Evolutionary conservation across 208 protist species (phyloP), one percentile per base, ranked within the genome.

Genomic region (Acanthamoeba comandoni): DNA sequence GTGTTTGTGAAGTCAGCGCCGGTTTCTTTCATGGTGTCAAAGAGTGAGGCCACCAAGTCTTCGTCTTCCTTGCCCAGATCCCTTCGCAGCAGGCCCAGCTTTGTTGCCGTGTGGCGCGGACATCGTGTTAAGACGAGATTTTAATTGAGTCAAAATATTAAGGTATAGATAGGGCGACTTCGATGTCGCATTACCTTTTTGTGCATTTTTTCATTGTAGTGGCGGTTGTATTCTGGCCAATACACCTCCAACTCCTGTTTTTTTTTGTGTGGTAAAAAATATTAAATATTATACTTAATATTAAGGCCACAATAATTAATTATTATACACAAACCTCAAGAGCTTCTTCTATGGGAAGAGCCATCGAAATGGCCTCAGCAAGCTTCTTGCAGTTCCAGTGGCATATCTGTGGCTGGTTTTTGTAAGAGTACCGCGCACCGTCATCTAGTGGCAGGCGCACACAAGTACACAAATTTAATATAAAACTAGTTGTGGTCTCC

Each of bases 371-470:
- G 13, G 90, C 90, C 0, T 90, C 75, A 12, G 57, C 90, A n/a
- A 92, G 58, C 49, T 92, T 92, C 64, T 64, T n/a, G 22, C 52
- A 77, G 64, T 92, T 92, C 90, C 90, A 92, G 3, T 91, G 35
- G 48, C 73, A 90, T n/a, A 92, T 92, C 75, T 90, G 53, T 0
- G 90, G 90, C 49, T 92, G 90, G 13, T 92, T 92, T 35, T 92
- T 77, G 64, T 79, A 92, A 5, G 90, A 85, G 39, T 92, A 92
- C 1, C 90, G 90, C 17, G 65, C 90, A 0, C 39, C 90, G 5
- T 92, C 82, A 73, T 90, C 82, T 73, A 9, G 24, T 31, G 9
- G 1, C 4, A 65, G 35, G 35, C 5, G 5, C 35, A 43, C 1
- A 43, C 19, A 62, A 19, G 19, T 62, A 62, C 19, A 62, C 19